A percentile compares a stretch with the other conserved stretches of the same genome.
phyloP scores from a whole-genome alignment of 352 stramenopile genomes.

The Pythium angustatum region DNA sequence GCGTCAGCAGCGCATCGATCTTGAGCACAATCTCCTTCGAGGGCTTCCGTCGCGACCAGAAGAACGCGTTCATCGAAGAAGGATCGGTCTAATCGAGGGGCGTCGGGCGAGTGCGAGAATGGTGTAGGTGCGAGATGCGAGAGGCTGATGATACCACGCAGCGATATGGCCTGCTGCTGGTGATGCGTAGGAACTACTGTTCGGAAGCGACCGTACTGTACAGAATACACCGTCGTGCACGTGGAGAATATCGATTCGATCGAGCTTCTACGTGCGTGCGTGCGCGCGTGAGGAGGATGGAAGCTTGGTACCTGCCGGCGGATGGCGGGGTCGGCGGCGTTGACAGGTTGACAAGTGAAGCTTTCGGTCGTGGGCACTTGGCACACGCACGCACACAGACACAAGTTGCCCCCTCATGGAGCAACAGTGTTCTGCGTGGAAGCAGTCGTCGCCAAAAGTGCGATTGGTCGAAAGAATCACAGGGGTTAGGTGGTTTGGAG shows the following conservation, averaged over 20 bases:
- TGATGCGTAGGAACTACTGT: neutral
- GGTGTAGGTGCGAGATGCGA: no score
- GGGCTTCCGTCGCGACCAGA: slow-evolving; percentile 71
- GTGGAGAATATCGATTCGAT: neutral
- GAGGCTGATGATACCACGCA: no score
- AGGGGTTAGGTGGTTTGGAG: neutral
- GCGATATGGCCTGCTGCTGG: no score
- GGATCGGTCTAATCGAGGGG: no score
- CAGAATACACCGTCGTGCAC: no score
- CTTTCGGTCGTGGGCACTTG: neutral
- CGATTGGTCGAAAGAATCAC: slow-evolving; percentile 27
- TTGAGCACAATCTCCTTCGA: slow-evolving; percentile 75
- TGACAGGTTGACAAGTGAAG: slow-evolving; percentile 22
- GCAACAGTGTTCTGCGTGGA: slow-evolving; percentile 1
- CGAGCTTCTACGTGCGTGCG: neutral
- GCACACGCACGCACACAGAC: slow-evolving; percentile 3
- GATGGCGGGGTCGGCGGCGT: neutral
- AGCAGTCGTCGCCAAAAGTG: neutral
- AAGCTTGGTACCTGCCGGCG: slow-evolving; percentile 1
- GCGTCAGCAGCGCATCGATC: slow-evolving; percentile 57
- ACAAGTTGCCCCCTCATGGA: slow-evolving; percentile 13
- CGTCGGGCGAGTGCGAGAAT: no score
- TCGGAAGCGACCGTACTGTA: no score
- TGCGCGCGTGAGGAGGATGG: neutral
- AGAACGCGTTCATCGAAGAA: slow-evolving; percentile 72